Evolutionary conservation across 495 filamentous ascomycete species (phyloP).

Genomic region (Aspergillus affinis): DNA sequence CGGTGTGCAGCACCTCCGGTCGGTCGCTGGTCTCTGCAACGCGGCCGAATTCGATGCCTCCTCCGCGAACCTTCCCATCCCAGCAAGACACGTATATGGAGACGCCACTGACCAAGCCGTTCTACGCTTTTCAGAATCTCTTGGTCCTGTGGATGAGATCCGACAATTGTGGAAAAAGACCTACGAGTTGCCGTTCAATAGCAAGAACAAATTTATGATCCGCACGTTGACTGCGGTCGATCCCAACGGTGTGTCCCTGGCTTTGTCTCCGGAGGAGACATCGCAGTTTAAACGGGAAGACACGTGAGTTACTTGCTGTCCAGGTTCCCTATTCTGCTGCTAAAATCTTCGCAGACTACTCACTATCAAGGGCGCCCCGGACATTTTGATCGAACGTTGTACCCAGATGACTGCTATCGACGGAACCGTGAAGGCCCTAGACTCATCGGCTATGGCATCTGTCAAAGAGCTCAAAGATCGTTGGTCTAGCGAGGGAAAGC

Average conservation of each 20-base stretch:
- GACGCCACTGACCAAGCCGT: conserved; percentile 71
- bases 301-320: background rate
- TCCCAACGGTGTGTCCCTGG: background rate
- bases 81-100: conserved; percentile 58
- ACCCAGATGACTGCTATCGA: conserved; percentile 45
- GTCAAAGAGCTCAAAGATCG: conserved; percentile 57
- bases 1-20: conserved; percentile 47
- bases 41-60: conserved; percentile 63
- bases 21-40: conserved; percentile 62
- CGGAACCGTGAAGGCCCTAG: conserved; percentile 45
- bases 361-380: conserved; percentile 66
- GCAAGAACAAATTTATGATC: conserved; percentile 76
- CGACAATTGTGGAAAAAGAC: conserved; percentile 52
- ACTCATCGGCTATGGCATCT: conserved; percentile 27
- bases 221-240: conserved; percentile 12
- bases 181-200: conserved; percentile 67
- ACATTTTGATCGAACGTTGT: conserved; percentile 60
- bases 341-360: conserved; percentile 20
- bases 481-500: conserved; percentile 63
- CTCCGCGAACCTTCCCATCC: conserved; percentile 47
- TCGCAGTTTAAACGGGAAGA: conserved; percentile 6
- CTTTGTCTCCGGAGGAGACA: conserved; percentile 25
- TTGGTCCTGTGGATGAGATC: conserved; percentile 43
- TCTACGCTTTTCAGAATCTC: conserved; percentile 60
- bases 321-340: background rate